These are phyloP conservation scores for Podaxis sp. DNA, from an alignment of 768 basidiomycete species.

Conservation along the genomic window DNA sequence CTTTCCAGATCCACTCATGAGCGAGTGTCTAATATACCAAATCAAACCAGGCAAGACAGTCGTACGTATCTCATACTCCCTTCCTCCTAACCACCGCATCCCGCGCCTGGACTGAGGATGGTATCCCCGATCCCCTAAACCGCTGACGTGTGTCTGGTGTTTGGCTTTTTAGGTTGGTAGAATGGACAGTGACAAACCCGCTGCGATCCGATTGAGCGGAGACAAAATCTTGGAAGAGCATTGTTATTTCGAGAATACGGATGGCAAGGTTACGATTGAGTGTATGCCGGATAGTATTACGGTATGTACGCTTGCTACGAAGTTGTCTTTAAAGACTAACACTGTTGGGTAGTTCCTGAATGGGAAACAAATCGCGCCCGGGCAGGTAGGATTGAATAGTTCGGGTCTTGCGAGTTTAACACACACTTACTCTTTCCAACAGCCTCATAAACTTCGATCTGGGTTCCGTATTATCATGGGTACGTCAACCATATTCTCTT, in stretches of 20 bases:
- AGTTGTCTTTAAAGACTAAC: conserved; percentile 4
- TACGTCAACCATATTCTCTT: conserved; percentile 31
- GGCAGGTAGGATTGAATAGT: conserved; percentile 52
- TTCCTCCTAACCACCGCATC: not conserved
- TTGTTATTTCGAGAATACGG: conserved; percentile 85
- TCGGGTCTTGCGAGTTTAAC: not conserved
- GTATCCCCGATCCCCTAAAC: not conserved
- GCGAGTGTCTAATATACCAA: conserved; percentile 92
- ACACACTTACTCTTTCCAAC: conserved; percentile 13
- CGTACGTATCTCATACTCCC: conserved; percentile 38
- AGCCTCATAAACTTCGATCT: conserved; percentile 85
- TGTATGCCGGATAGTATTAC: conserved; percentile 81
- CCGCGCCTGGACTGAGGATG: not conserved
- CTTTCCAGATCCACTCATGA: conserved; percentile 86
- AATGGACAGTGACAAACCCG: conserved; percentile 75
- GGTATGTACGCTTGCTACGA: conserved; percentile 40
- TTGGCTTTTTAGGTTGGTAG: conserved; percentile 68
- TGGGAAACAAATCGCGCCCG: conserved; percentile 80
- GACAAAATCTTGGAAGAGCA: conserved; percentile 91
- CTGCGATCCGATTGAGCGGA: conserved; percentile 91
- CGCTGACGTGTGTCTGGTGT: not conserved
- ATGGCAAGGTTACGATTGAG: conserved; percentile 82
- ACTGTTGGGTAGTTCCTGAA: conserved; percentile 75
- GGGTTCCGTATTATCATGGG: conserved; percentile 97
- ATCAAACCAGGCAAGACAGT: conserved; percentile 83